Evolutionary conservation across 163 green algal species (phyloP).

Genomic region (Botryococcus braunii): DNA sequence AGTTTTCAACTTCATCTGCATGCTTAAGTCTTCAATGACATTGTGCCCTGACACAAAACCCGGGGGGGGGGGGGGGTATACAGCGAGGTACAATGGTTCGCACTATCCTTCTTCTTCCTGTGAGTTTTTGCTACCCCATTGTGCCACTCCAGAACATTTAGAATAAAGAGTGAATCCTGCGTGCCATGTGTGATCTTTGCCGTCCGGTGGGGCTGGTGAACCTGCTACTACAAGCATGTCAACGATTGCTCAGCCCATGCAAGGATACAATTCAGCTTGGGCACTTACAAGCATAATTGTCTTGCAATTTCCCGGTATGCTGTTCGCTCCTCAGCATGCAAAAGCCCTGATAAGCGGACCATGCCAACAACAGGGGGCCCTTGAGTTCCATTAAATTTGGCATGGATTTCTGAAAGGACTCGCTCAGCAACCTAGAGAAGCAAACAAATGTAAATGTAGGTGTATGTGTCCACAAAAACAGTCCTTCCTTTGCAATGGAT

Average conservation of each 20-base stretch:
- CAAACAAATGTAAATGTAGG: background rate
- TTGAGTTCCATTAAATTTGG: conserved; percentile 20
- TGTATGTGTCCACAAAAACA: conserved; percentile 27
- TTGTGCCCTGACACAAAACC: background rate
- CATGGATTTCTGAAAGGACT: conserved; percentile 20
- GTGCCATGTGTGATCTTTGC: too few relatives aligned
- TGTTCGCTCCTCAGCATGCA: conserved; percentile 60
- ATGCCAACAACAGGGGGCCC: conserved; percentile 31
- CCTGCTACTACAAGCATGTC: too few relatives aligned
- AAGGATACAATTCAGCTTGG: background rate
- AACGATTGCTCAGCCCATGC: background rate
- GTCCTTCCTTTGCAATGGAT: conserved; percentile 8
- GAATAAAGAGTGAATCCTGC: too few relatives aligned
- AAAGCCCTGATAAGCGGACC: conserved; percentile 56
- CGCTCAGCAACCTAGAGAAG: conserved; percentile 27
- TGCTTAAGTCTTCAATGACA: too few relatives aligned
- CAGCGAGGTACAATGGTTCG: background rate
- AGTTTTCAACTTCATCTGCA: too few relatives aligned
- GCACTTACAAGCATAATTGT: conserved; percentile 63
- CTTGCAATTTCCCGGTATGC: conserved; percentile 72
- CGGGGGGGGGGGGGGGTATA: background rate
- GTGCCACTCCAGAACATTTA: too few relatives aligned
- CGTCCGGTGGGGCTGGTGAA: too few relatives aligned
- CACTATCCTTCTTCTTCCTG: background rate
- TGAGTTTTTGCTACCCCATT: too few relatives aligned